Evolutionary conservation across 192 early-diverging fungal species (phyloP).

Genomic region (Polychytrium aggregatum): DNA sequence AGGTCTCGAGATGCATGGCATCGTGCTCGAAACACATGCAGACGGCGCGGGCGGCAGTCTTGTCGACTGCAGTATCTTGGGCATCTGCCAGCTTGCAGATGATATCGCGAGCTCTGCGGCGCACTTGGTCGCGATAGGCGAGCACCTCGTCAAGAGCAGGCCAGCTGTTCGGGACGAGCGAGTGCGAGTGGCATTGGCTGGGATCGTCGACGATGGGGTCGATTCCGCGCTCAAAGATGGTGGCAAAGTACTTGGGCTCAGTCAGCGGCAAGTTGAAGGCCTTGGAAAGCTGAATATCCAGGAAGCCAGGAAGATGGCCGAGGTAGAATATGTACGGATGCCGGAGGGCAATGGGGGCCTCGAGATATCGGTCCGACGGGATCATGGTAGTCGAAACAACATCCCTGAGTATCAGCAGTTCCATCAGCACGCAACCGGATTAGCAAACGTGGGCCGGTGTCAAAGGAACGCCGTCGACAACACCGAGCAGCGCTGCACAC

Average conservation of each 20-base stretch:
- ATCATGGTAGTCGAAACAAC: constrained; percentile 53
- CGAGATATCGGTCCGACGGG: constrained; percentile 24
- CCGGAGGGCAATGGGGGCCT: constrained; percentile 69
- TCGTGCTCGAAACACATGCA: constrained; percentile 93
- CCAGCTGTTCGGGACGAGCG: constrained; percentile 56
- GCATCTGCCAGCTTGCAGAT: constrained; percentile 15
- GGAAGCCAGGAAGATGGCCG: constrained; percentile 61
- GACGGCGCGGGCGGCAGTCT: constrained; percentile 43
- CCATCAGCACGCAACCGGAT: neutral
- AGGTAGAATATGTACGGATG: constrained; percentile 87
- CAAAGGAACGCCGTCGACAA: neutral
- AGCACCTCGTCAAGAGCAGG: constrained; percentile 55
- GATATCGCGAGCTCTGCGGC: constrained; percentile 36
- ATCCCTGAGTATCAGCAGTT: constrained; percentile 41
- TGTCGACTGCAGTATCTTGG: constrained; percentile 8
- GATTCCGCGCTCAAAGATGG: constrained; percentile 91
- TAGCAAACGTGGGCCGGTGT: neutral
- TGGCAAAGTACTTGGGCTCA: constrained; percentile 48
- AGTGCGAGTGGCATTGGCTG: constrained; percentile 64
- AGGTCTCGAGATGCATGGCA: constrained; percentile 81
- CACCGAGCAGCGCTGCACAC: no score
- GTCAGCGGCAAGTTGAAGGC: constrained; percentile 31
- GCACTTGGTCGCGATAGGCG: constrained; percentile 53
- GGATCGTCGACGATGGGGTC: constrained; percentile 73
- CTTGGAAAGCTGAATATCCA: constrained; percentile 30